These are phyloP conservation scores for Allomyces macrogynus DNA, from an alignment of 192 early-diverging fungal species.

Conservation along the genomic window DNA sequence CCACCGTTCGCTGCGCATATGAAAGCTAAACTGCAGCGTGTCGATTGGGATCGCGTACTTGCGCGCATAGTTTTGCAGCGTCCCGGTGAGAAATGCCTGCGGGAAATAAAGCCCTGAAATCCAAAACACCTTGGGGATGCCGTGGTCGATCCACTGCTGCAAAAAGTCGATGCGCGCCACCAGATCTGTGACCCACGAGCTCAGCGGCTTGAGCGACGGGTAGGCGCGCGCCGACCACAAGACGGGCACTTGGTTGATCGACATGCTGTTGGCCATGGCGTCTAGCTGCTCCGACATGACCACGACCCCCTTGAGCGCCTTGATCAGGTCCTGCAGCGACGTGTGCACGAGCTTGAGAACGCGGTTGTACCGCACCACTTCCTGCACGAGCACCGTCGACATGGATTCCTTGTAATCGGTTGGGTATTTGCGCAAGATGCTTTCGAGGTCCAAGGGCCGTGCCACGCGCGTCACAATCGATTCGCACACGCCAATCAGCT, in stretches of 20 bases:
- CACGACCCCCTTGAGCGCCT: constrained; percentile 20
- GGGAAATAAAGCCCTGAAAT: constrained; percentile 44
- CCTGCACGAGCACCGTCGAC: constrained; percentile 8
- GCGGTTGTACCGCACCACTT: constrained; percentile 26
- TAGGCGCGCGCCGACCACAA: constrained; percentile 27
- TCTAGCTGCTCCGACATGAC: constrained; percentile 3
- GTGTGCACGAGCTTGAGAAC: constrained; percentile 49
- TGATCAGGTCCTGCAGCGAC: constrained; percentile 33
- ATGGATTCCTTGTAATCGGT: constrained; percentile 37
- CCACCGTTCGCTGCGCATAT: constrained; percentile 1
- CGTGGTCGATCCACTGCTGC: constrained; percentile 21
- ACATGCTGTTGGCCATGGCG: constrained; percentile 40
- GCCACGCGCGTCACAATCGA: constrained; percentile 29
- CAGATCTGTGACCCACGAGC: constrained; percentile 36
- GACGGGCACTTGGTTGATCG: constrained; percentile 24
- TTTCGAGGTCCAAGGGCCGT: constrained; percentile 16
- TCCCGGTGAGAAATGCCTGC: constrained; percentile 39
- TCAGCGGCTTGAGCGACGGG: constrained; percentile 33
- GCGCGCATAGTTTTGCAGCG: constrained; percentile 36
- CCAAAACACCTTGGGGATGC: constrained; percentile 35
- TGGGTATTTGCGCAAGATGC: constrained; percentile 5
- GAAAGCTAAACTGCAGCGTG: constrained; percentile 24
- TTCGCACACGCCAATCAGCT: constrained; percentile 20
- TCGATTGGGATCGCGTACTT: constrained; percentile 38
- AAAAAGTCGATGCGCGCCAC: constrained; percentile 19